phyloP scores from a whole-genome alignment of 2,329 filamentous ascomycete species.

The Sclerotinia spermophila region DNA sequence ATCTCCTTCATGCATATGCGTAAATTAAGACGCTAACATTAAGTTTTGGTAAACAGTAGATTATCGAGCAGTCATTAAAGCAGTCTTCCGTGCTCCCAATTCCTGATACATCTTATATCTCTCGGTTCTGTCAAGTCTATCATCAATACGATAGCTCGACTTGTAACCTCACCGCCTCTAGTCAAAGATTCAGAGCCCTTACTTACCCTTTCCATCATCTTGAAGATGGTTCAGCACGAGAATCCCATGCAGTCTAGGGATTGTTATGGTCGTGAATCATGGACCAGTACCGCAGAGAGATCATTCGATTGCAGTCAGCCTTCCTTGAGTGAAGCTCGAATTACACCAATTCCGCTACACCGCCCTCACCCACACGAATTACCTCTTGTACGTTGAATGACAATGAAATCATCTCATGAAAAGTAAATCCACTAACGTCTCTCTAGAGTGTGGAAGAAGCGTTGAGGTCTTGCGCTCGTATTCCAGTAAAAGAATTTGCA shows the following conservation, averaged over 20 bases:
- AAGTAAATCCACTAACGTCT: not conserved
- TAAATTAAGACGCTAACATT: not conserved
- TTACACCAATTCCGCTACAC: slow-evolving; percentile 18
- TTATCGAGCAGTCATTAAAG: slow-evolving; percentile 5
- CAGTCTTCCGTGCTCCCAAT: slow-evolving; percentile 11
- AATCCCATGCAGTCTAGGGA: slow-evolving; percentile 24
- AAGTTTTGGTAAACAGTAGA: not conserved
- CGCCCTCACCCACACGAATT: slow-evolving; percentile 7
- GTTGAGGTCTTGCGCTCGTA: slow-evolving; percentile 28
- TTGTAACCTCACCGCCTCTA: slow-evolving; percentile 29
- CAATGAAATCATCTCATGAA: not conserved
- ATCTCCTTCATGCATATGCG: not conserved
- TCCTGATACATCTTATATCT: slow-evolving; percentile 22
- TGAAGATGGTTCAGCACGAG: slow-evolving; percentile 31
- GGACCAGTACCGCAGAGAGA: slow-evolving; percentile 25
- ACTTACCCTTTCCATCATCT: slow-evolving; percentile 6
- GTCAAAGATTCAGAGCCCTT: slow-evolving; percentile 16
- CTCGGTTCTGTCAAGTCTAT: slow-evolving; percentile 22
- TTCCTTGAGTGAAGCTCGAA: slow-evolving; percentile 21
- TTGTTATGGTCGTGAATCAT: slow-evolving; percentile 24
- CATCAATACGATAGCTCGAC: slow-evolving; percentile 37
- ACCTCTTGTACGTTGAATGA: slow-evolving; percentile 14
- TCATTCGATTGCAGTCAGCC: slow-evolving; percentile 25
- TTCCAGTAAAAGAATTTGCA: slow-evolving; percentile 31
- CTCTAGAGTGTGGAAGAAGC: slow-evolving; percentile 29